phyloP scores from a whole-genome alignment of 2,329 filamentous ascomycete species.

The Kalaharituber pfeilii region DNA sequence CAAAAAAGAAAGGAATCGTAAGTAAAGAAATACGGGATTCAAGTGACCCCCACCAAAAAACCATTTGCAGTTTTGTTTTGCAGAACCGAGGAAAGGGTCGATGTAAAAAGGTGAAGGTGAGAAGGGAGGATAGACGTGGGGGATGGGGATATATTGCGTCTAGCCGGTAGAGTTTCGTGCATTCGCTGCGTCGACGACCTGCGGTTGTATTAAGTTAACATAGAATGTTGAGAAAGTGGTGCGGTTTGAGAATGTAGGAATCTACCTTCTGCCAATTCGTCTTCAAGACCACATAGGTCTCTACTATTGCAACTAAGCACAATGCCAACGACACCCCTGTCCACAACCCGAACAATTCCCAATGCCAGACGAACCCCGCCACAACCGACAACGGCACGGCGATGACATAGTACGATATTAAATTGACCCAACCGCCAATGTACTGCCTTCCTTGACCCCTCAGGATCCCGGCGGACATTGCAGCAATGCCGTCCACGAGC shows the following conservation, averaged over 20 bases:
- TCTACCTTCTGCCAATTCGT: conserved; percentile 17
- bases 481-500: conserved; percentile 65
- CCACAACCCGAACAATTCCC: conserved; percentile 72
- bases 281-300: conserved; percentile 9
- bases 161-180: neutral
- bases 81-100: too few species aligned
- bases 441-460: conserved; percentile 76
- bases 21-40: too few species aligned
- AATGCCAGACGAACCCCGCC: conserved; percentile 57
- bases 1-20: too few species aligned
- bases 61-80: too few species aligned
- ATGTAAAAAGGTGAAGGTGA: too few species aligned
- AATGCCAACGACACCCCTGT: conserved; percentile 57
- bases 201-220: neutral
- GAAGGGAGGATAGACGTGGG: too few species aligned
- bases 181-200: neutral
- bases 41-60: too few species aligned
- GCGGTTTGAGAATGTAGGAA: neutral
- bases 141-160: too few species aligned
- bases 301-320: conserved; percentile 27
- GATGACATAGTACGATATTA: conserved; percentile 71
- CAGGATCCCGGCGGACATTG: conserved; percentile 67
- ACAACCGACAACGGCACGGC: conserved; percentile 71
- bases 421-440: conserved; percentile 74
- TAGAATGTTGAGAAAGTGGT: neutral